Conservation (phyloP, 2,329 filamentous ascomycete genomes). For the Claviceps spartinae region DNA sequence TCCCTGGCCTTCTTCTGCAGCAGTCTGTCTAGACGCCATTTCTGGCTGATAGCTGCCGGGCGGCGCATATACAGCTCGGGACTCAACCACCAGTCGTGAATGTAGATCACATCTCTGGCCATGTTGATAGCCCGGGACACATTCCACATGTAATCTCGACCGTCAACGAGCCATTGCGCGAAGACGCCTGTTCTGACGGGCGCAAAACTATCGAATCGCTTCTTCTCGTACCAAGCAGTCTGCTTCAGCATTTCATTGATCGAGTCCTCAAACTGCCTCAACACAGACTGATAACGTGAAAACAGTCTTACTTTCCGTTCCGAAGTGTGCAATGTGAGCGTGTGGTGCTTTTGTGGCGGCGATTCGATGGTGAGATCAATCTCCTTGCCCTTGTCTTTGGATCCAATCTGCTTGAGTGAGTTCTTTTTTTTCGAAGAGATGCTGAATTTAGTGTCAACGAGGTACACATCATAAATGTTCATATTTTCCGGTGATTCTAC, state of each 20-base stretch:
- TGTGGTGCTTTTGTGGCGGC: constrained; percentile 54
- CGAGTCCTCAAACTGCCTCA: constrained; percentile 87
- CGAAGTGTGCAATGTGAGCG: constrained; percentile 75
- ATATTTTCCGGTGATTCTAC: constrained; percentile 98
- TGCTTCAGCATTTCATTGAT: constrained; percentile 73
- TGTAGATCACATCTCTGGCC: constrained; percentile 95
- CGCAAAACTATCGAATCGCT: constrained; percentile 87
- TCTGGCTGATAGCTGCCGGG: constrained; percentile 90
- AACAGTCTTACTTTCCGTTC: constrained; percentile 87
- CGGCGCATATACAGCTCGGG: constrained; percentile 91
- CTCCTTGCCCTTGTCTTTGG: constrained; percentile 46
- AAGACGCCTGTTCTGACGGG: constrained; percentile 77
- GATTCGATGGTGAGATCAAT: constrained; percentile 28
- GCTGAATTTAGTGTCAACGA: constrained; percentile 82
- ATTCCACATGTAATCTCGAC: constrained; percentile 98
- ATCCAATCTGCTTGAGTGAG: constrained; percentile 35
- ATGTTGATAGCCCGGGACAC: constrained; percentile 93
- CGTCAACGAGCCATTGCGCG: constrained; percentile 93
- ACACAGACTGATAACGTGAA: constrained; percentile 77
- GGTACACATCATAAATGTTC: constrained; percentile 96
- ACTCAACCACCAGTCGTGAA: constrained; percentile 98
- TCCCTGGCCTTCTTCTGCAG: constrained; percentile 88
- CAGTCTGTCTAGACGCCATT: constrained; percentile 88
- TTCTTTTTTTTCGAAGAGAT: constrained; percentile 57
- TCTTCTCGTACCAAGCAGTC: constrained; percentile 69